Percentiles rank a stretch among this genome's conserved stretches.
Conservation (phyloP, 2,329 filamentous ascomycete genomes). For the Sclerotinia spermophila region DNA sequence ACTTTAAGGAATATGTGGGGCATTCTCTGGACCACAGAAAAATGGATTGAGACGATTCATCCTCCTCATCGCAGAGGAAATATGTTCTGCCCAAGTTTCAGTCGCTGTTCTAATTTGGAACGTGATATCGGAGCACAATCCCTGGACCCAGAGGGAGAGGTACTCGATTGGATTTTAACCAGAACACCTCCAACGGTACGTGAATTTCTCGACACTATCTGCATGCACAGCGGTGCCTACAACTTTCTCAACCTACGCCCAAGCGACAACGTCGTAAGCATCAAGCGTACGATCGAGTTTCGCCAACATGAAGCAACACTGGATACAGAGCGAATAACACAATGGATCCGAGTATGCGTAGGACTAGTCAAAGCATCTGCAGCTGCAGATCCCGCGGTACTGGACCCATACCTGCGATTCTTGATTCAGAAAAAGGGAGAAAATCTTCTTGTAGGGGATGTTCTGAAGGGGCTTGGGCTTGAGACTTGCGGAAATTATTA, state of each 20-base stretch:
- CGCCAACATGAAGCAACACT: conserved; percentile 29
- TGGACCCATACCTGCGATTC: not conserved
- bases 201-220: not conserved
- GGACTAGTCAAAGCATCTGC: conserved; percentile 19
- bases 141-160: not conserved
- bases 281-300: conserved; percentile 31
- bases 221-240: not conserved
- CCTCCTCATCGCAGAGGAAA: conserved; percentile 14
- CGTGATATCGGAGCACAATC: not conserved
- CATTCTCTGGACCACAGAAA: conserved; percentile 33
- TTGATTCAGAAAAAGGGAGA: not conserved
- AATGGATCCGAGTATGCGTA: conserved; percentile 25
- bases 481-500: not conserved
- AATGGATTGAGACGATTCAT: conserved; percentile 32
- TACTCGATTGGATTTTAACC: not conserved
- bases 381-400: not conserved
- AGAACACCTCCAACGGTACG: not conserved
- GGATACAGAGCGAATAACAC: conserved; percentile 18
- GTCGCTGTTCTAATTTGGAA: not conserved
- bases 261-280: not conserved
- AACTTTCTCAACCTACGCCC: not conserved
- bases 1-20: conserved; percentile 35
- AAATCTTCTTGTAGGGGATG: not conserved
- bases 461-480: conserved; percentile 1
- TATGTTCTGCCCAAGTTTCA: conserved; percentile 3